phyloP scores from a whole-genome alignment of 2,329 filamentous ascomycete species.

The Colletotrichum destructivum region DNA sequence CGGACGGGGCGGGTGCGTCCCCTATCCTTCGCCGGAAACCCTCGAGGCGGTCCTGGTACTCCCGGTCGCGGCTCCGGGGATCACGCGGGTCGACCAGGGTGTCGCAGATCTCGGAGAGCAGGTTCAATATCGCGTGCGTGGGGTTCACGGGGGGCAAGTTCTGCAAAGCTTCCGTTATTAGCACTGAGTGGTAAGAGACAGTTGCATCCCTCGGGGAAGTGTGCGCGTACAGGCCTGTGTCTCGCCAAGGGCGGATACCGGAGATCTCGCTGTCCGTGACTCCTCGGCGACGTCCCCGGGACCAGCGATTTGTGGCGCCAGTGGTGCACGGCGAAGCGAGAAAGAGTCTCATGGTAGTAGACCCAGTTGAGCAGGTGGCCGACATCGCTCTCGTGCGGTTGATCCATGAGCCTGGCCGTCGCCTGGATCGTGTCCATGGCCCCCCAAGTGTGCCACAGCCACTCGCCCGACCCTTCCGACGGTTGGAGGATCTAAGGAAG shows the following conservation, averaged over 20 bases:
- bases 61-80: neutral
- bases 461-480: conserved; percentile 9
- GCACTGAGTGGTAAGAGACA: no score
- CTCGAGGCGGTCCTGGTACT: conserved; percentile 3
- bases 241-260: neutral
- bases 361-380: conserved; percentile 18
- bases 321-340: conserved; percentile 20
- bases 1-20: no score
- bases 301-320: neutral
- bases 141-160: neutral
- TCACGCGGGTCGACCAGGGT: neutral
- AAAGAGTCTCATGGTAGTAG: conserved; percentile 20
- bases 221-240: neutral
- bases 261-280: neutral
- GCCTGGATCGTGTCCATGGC: conserved; percentile 20
- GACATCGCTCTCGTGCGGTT: neutral
- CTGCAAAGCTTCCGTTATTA: neutral
- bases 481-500: neutral
- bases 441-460: conserved; percentile 26
- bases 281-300: neutral
- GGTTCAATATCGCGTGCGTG: conserved; percentile 18
- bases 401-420: neutral
- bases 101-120: conserved; percentile 28
- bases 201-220: no score
- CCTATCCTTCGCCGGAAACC: conserved; percentile 6